These are phyloP conservation scores for Aureobasidium zeae DNA, from an alignment of 2,329 filamentous ascomycete species.

Conservation along the genomic window DNA sequence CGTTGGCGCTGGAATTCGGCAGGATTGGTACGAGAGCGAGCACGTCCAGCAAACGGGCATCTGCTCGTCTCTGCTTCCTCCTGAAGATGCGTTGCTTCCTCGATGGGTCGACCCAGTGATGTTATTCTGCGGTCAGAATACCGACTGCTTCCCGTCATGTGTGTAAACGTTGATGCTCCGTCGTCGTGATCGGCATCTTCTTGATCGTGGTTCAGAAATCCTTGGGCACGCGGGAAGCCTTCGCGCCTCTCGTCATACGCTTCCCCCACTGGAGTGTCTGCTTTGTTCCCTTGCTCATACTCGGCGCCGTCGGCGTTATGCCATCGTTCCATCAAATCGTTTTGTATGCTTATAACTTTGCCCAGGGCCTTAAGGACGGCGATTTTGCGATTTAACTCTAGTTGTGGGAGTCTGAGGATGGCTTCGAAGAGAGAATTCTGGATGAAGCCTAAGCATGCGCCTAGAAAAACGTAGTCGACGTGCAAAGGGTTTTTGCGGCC, in stretches of 20 bases:
- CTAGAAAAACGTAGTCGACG: conserved; percentile 73
- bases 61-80: conserved; percentile 3
- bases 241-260: conserved; percentile 1
- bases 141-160: neutral
- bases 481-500: conserved; percentile 63
- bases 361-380: conserved; percentile 65
- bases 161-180: neutral
- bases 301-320: conserved; percentile 35
- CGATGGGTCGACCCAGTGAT: conserved; percentile 13
- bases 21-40: neutral
- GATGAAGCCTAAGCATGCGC: conserved; percentile 62
- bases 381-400: conserved; percentile 60
- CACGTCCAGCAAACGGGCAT: conserved; percentile 11
- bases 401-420: conserved; percentile 59
- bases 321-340: conserved; percentile 78
- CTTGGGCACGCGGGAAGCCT: conserved; percentile 12
- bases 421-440: conserved; percentile 71
- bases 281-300: neutral
- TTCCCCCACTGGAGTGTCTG: neutral
- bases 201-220: neutral
- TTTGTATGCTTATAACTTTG: conserved; percentile 83
- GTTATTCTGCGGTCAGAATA: conserved; percentile 11
- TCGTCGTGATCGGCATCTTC: too few species aligned
- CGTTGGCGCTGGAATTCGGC: conserved; percentile 5
- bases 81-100: conserved; percentile 12